phyloP scores from a whole-genome alignment of 257 asterid genomes.

The Agastache rugosa region DNA sequence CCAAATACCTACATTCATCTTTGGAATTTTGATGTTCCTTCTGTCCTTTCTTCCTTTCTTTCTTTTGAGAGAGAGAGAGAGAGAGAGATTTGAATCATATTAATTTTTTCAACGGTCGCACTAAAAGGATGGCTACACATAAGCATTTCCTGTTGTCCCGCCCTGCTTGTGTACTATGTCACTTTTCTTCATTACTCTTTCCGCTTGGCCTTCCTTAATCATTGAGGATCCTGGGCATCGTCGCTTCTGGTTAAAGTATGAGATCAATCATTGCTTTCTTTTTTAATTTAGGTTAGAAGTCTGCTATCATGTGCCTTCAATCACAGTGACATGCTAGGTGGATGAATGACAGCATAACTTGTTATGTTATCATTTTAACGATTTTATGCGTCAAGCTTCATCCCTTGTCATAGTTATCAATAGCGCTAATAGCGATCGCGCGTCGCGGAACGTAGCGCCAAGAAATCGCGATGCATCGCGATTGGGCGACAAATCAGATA shows the following conservation, averaged over 20 bases:
- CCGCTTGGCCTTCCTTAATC: not conserved
- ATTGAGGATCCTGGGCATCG: conserved; percentile 16
- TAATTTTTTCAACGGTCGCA: not conserved
- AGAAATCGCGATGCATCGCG: too few relatives aligned
- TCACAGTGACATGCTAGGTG: not conserved
- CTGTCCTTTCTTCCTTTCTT: too few relatives aligned
- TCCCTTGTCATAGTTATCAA: too few relatives aligned
- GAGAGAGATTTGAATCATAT: not conserved
- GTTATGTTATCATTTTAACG: not conserved
- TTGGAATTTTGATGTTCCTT: too few relatives aligned
- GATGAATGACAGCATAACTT: not conserved
- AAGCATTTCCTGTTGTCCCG: not conserved
- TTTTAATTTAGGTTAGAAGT: not conserved
- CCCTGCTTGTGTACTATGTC: not conserved
- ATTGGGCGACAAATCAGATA: too few relatives aligned
- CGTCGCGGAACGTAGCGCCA: too few relatives aligned
- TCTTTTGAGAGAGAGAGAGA: too few relatives aligned
- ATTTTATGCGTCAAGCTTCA: not conserved
- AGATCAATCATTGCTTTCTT: not conserved
- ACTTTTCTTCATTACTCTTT: not conserved
- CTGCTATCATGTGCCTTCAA: not conserved
- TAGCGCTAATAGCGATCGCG: too few relatives aligned
- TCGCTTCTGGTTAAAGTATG: conserved; percentile 9
- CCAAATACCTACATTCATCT: too few relatives aligned
- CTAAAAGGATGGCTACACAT: not conserved